Conservation (phyloP, 768 basidiomycete genomes). For the Hygrophoropsis aurantiaca region DNA sequence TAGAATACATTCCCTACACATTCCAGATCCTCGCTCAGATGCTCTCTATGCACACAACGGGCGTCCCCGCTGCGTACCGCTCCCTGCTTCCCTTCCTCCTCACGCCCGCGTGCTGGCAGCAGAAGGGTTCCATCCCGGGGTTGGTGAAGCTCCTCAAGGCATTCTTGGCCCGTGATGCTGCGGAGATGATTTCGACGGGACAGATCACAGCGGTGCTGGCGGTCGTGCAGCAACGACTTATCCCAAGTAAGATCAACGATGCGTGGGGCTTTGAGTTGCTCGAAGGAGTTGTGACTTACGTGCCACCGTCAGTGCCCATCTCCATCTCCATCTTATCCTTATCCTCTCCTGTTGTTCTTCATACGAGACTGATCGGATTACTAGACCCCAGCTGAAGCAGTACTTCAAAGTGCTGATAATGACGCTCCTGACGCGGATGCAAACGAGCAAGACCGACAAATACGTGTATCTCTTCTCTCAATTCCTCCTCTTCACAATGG, state of each 20-base stretch:
- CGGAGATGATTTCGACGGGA: constrained; percentile 62
- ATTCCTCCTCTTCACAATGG: constrained; percentile 76
- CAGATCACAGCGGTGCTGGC: constrained; percentile 81
- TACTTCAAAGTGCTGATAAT: constrained; percentile 77
- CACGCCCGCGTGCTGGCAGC: constrained; percentile 85
- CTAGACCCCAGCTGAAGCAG: constrained; percentile 48
- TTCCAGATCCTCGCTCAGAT: constrained; percentile 97
- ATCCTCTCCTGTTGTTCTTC: neutral
- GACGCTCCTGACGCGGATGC: constrained; percentile 82
- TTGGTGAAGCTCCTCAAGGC: constrained; percentile 86
- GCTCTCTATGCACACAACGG: constrained; percentile 72
- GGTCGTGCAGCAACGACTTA: constrained; percentile 85
- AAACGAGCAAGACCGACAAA: constrained; percentile 85
- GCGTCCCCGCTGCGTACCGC: constrained; percentile 77
- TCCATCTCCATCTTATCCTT: too few species aligned
- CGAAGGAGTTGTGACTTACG: constrained; percentile 67
- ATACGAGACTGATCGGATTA: neutral
- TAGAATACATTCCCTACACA: constrained; percentile 96
- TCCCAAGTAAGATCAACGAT: constrained; percentile 87
- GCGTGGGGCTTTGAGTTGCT: constrained; percentile 89
- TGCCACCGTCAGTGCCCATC: constrained; percentile 65
- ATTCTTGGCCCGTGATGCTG: constrained; percentile 71
- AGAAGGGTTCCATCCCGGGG: constrained; percentile 93
- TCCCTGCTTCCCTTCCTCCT: constrained; percentile 79
- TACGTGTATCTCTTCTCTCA: constrained; percentile 80